Conservation (phyloP, 306 rosid species). For the Dryas octopetala region DNA sequence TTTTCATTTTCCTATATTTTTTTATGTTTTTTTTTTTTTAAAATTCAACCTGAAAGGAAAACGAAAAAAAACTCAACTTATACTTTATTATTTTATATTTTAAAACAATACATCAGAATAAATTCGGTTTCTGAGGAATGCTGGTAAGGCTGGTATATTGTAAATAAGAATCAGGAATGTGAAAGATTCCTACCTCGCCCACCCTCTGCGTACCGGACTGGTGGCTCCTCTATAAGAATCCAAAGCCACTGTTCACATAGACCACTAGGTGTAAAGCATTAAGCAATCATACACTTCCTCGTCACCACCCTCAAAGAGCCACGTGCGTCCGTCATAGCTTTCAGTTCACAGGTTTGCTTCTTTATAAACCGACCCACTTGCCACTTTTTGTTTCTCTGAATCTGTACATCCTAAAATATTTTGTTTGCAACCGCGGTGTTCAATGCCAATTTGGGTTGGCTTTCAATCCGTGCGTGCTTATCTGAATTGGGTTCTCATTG, state of each 20-base stretch:
- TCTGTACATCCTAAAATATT: background rate
- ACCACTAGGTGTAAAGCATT: slow-evolving; percentile 18
- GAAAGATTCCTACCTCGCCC: background rate
- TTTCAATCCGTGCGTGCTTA: background rate
- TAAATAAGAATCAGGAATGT: background rate
- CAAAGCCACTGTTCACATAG: background rate
- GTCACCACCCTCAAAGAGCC: slow-evolving; percentile 17
- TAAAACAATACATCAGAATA: too few relatives aligned
- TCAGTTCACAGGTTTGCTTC: slow-evolving; percentile 16
- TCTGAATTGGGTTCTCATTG: background rate
- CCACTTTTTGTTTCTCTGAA: background rate
- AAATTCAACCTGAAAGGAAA: too few relatives aligned
- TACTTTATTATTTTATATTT: too few relatives aligned
- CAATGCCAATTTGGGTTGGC: background rate
- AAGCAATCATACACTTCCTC: background rate
- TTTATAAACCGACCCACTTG: background rate
- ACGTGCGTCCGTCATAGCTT: slow-evolving; percentile 23
- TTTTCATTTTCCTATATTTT: too few relatives aligned
- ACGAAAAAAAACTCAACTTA: too few relatives aligned
- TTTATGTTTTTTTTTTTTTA: too few relatives aligned
- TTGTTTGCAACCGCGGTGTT: background rate
- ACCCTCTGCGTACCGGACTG: background rate
- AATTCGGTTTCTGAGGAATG: too few relatives aligned
- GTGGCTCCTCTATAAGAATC: background rate
- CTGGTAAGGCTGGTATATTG: background rate